Evolutionary conservation across 2,329 filamentous ascomycete genomes (phyloP), one percentile per base, ranked within the genome.

Genomic region (Diaporthe vaccinii): DNA sequence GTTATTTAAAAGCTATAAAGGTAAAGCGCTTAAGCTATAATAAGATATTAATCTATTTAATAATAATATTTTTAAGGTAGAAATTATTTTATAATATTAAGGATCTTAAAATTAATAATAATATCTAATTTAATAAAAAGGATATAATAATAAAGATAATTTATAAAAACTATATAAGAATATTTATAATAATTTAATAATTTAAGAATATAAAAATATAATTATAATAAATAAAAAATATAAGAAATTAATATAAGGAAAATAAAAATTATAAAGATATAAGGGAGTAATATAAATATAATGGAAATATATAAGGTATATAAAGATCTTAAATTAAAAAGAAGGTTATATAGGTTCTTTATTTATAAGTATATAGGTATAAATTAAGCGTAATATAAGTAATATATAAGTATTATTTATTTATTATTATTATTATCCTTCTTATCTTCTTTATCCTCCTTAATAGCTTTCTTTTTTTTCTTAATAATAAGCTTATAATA

Each of bases 91-190:
- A 58, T 22, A 22, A 0, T 22, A 58, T 4, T 36, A 58, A 3
- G 8, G n/a, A 1, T 20, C 22, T 1, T 34, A 58, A 10, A 34
- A 34, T 3, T 34, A 58, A 34, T 34, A 22, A 20, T 58, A 58
- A 58, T 58, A 58, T 10, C 36, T 58, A 20, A 58, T 58, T 34
- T 58, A 58, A 58, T 58, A 58, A 58, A 57, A 58, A 4, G 6
- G 6, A 3, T 58, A 58, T 58, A 58, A 22, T 58, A 58, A 17
- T 58, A 58, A 34, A 36, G 20, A 58, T 22, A 22, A 58, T 10
- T 34, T 58, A 55, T 55, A 31, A 17, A 17, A 55, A 25, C 7
- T 55, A 55, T 55, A 55, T 15, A 17, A 3, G 31, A 5, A 55
- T 58, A 58, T 34, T 34, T 58, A 58, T 58, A 34, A 58, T 58